Evolutionary conservation across 2,329 filamentous ascomycete genomes (phyloP).

Genomic region (Pseudovirgaria hyperparasitica): DNA sequence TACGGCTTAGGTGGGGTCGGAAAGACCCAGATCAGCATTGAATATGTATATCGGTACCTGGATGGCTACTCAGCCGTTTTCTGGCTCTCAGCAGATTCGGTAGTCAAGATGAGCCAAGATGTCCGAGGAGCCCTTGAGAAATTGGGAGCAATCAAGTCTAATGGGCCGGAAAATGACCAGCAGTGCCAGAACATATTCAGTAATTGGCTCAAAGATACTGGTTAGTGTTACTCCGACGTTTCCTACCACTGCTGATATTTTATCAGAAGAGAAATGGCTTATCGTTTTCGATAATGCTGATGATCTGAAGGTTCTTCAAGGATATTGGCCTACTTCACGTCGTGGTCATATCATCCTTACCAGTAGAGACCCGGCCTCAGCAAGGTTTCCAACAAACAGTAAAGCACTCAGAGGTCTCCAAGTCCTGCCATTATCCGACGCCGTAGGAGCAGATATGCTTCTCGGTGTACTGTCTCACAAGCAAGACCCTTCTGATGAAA

Average conservation of each 20-base stretch:
- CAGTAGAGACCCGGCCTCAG: constrained; percentile 9
- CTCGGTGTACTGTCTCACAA: constrained; percentile 2
- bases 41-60: constrained; percentile 12
- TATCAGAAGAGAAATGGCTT: constrained; percentile 6
- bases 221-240: constrained; percentile 1
- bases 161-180: constrained; percentile 8
- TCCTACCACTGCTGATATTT: not conserved
- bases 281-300: constrained; percentile 20
- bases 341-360: constrained; percentile 15
- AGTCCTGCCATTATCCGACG: constrained; percentile 8
- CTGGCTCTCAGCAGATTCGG: constrained; percentile 9
- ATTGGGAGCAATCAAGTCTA: constrained; percentile 2
- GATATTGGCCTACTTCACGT: constrained; percentile 12
- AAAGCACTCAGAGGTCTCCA: constrained; percentile 2
- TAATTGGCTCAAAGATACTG: constrained; percentile 11
- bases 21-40: constrained; percentile 18
- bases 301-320: constrained; percentile 11
- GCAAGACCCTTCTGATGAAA: constrained; percentile 3
- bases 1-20: constrained; percentile 12
- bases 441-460: constrained; percentile 4
- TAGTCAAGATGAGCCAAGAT: constrained; percentile 9
- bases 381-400: no score
- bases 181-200: constrained; percentile 12
- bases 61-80: constrained; percentile 12
- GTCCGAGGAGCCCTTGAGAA: constrained; percentile 9